Percentiles rank a stretch among this genome's conserved stretches.
phyloP scores from a whole-genome alignment of 2,329 filamentous ascomycete species.

The Hypocreales sp. region DNA sequence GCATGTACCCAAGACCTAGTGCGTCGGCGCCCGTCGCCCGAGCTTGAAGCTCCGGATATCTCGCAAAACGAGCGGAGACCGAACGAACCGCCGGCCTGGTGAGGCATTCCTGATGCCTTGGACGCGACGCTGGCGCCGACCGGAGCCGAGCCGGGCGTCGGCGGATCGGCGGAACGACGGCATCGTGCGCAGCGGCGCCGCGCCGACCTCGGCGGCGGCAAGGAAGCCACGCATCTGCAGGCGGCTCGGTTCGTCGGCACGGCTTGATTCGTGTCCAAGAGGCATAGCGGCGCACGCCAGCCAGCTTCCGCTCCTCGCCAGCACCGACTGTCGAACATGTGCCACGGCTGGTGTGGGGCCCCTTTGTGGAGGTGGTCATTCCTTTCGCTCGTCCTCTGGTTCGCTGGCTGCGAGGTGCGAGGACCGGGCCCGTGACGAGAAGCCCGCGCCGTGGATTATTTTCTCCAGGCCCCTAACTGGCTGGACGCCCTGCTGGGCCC shows the following conservation, averaged over 20 bases:
- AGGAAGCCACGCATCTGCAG: no score
- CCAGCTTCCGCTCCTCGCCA: no score
- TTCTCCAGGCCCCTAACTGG: slow-evolving; percentile 11
- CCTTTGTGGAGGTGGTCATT: slow-evolving; percentile 3
- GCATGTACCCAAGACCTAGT: no score
- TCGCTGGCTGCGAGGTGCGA: not conserved
- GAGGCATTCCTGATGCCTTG: not conserved
- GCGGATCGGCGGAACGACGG: no score
- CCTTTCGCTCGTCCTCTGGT: slow-evolving; percentile 1
- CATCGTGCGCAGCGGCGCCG: no score
- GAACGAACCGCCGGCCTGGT: no score
- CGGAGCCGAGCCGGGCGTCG: slow-evolving; percentile 4
- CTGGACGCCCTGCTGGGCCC: slow-evolving; percentile 1
- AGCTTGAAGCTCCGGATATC: not conserved
- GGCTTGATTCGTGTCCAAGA: no score
- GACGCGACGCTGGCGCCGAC: slow-evolving; percentile 1
- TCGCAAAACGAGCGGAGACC: not conserved
- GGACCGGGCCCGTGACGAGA: slow-evolving; percentile 4
- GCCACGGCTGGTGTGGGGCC: no score
- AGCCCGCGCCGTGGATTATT: slow-evolving; percentile 8
- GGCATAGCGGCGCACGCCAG: no score
- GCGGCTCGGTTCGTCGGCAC: no score
- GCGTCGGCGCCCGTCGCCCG: not conserved
- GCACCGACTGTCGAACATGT: no score
- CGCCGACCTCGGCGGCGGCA: no score